phyloP scores from a whole-genome alignment of 257 asterid species.

The Nicotiana knightiana region DNA sequence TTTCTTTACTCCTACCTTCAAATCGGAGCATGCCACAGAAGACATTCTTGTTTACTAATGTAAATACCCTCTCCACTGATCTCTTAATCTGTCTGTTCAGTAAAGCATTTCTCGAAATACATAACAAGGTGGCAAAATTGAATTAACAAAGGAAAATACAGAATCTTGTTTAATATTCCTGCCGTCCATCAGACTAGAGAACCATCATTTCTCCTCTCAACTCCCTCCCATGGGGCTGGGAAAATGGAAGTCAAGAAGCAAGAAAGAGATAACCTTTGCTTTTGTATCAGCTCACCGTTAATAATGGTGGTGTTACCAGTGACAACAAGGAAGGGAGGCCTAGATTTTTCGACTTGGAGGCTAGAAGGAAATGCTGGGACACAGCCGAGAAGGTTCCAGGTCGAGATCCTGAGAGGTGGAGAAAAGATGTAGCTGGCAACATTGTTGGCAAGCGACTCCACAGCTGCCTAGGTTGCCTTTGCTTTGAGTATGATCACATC shows the following conservation, averaged over 20 bases:
- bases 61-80: not conserved
- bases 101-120: not conserved
- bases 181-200: not conserved
- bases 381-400: constrained; percentile 58
- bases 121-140: not conserved
- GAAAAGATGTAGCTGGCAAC: constrained; percentile 77
- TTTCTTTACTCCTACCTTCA: not conserved
- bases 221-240: constrained; percentile 4
- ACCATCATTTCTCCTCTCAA: not conserved
- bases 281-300: constrained; percentile 27
- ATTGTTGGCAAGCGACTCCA: constrained; percentile 61
- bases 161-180: not conserved
- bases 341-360: constrained; percentile 49
- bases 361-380: constrained; percentile 63
- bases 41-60: not conserved
- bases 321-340: constrained; percentile 41
- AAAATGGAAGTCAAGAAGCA: not conserved
- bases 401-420: constrained; percentile 81
- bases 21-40: not conserved
- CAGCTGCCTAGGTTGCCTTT: constrained; percentile 71
- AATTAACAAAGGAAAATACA: not conserved
- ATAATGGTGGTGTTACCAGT: constrained; percentile 17
- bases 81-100: not conserved
- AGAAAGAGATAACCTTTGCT: constrained; percentile 16
- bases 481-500: constrained; percentile 70